Base-by-base conservation (phyloP, 176 grass and related monocot genomes). In the Chrysopogon serrulatus region DNA sequence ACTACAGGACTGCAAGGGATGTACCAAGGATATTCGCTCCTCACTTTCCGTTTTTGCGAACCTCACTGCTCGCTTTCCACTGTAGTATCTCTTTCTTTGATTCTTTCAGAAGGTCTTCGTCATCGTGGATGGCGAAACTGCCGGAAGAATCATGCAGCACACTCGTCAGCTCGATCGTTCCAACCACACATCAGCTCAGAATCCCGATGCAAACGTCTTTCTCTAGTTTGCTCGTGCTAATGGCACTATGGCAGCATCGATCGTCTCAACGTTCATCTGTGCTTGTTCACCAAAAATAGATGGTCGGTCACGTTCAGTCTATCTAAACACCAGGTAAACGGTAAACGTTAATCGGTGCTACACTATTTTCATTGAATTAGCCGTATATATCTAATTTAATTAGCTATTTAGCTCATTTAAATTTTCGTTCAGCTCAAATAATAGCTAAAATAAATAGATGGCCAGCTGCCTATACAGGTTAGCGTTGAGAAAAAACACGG, bases 11-110 rank as follows among this genome's bases (percentile, higher is more conserved):
- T 60, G 60, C 34, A 9, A 31, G 64, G 86, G 21, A 77, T 87
- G 79, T 83, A 57, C 79, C 32, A 61, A 39, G 79, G 31, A 87
- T 87, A 87, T 87, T 87, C 86, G 4, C 51, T 18, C 64, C 23
- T 73, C 21, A 40, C 21, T 53, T 36, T 0, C 3, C 49, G 2
- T 23, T 53, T 23, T 53, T n/a, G n/a, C n/a, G n/a, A n/a, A n/a
- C n/a, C n/a, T n/a, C n/a, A n/a, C n/a, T n/a, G n/a, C n/a, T n/a
- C n/a, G n/a, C n/a, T n/a, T n/a, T n/a, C n/a, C n/a, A n/a, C n/a
- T n/a, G n/a, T n/a, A n/a, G n/a, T n/a, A n/a, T n/a, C n/a, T n/a
- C n/a, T n/a, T n/a, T n/a, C n/a, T n/a, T n/a, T n/a, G n/a, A n/a
- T n/a, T 68, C 31, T 53, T 49, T 37, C 13, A 1, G 6, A 68